Evolutionary conservation across 805 yeast species (phyloP).

Genomic region (Candida coquimbonensis): DNA sequence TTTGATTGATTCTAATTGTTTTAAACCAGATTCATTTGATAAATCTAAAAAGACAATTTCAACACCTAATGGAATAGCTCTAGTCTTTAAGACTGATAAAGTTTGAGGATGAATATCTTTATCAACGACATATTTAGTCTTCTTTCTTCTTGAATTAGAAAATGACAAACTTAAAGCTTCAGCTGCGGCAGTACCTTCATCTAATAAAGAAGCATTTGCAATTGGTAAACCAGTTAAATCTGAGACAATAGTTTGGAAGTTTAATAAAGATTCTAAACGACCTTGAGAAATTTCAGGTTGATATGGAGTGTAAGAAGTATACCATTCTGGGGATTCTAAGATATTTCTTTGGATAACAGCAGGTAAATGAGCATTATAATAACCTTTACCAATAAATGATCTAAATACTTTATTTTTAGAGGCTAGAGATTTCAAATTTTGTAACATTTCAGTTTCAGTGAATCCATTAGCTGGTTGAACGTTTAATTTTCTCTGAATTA

Average conservation of each 20-base stretch:
- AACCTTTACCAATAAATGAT: slow-evolving; percentile 89
- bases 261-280: slow-evolving; percentile 80
- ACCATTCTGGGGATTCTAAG: slow-evolving; percentile 95
- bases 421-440: slow-evolving; percentile 62
- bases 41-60: slow-evolving; percentile 54
- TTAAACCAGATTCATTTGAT: slow-evolving; percentile 33
- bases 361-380: slow-evolving; percentile 84
- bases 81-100: slow-evolving; percentile 63
- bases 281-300: slow-evolving; percentile 99
- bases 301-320: slow-evolving; percentile 96
- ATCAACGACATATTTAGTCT: slow-evolving; percentile 64
- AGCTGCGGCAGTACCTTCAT: slow-evolving; percentile 96
- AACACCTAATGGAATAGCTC: slow-evolving; percentile 71
- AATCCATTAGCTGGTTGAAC: slow-evolving; percentile 68
- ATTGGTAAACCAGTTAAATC: slow-evolving; percentile 92
- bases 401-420: slow-evolving; percentile 63
- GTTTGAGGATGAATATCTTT: slow-evolving; percentile 79
- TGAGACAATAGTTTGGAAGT: slow-evolving; percentile 86
- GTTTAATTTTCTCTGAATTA: slow-evolving; percentile 58
- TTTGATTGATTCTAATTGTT: slow-evolving; percentile 27
- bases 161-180: slow-evolving; percentile 90
- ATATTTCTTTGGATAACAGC: slow-evolving; percentile 90
- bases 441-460: slow-evolving; percentile 75
- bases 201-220: slow-evolving; percentile 90
- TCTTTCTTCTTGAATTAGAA: slow-evolving; percentile 62